Percentiles rank a stretch among this genome's conserved stretches.
phyloP scores from a whole-genome alignment of 805 yeast genomes.

The Schwanniomyces polymorphus region DNA sequence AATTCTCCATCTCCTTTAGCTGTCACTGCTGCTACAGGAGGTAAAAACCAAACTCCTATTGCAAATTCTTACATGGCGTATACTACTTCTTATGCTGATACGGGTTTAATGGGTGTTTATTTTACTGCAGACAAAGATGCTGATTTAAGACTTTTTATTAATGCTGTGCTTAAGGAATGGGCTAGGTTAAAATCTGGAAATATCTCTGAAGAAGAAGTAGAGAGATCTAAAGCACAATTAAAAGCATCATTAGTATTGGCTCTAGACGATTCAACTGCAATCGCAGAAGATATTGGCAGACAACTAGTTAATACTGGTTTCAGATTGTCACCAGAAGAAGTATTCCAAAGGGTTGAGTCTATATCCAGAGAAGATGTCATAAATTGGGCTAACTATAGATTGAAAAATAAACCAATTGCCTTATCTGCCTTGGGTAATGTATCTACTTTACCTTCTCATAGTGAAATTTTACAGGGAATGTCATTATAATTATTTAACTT shows the following conservation, averaged over 20 bases:
- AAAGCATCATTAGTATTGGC: conserved; percentile 89
- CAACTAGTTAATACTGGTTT: conserved; percentile 93
- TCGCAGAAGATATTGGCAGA: conserved; percentile 97
- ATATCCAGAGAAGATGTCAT: conserved; percentile 79
- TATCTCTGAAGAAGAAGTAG: conserved; percentile 81
- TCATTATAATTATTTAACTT: conserved; percentile 12
- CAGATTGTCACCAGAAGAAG: conserved; percentile 71
- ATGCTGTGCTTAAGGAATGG: conserved; percentile 87
- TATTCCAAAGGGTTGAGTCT: conserved; percentile 70
- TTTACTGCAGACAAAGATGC: conserved; percentile 77
- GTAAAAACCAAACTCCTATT: conserved; percentile 58
- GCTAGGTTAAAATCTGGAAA: conserved; percentile 76
- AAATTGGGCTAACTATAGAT: conserved; percentile 82
- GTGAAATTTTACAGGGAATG: conserved; percentile 49
- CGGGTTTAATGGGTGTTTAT: conserved; percentile 97
- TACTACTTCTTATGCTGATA: conserved; percentile 94
- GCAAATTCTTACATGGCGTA: conserved; percentile 97
- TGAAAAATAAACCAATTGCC: conserved; percentile 78
- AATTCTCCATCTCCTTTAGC: conserved; percentile 87
- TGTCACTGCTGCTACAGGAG: conserved; percentile 58
- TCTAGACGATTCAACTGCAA: conserved; percentile 91
- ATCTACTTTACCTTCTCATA: conserved; percentile 65
- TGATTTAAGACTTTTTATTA: conserved; percentile 64
- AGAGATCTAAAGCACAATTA: conserved; percentile 90
- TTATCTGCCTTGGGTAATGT: conserved; percentile 91